These are phyloP conservation scores for Ananas comosus DNA, from an alignment of 176 grass and related monocot genomes.

Conservation along the genomic window DNA sequence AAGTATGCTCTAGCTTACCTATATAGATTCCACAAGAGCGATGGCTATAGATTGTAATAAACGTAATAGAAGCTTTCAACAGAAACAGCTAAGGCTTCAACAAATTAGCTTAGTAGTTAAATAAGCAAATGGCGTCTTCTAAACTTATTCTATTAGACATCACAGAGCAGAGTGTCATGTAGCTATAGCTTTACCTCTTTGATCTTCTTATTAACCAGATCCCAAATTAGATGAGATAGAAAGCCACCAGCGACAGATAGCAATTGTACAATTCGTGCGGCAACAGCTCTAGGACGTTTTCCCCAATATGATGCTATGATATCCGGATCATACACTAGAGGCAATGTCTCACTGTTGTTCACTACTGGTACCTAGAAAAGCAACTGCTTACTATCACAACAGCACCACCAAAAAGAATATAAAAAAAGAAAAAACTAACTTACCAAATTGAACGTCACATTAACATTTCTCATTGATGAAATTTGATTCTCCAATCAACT, in stretches of 20 bases:
- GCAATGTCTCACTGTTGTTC: slow-evolving; percentile 48
- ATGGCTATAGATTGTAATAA: no score
- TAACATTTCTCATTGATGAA: background rate
- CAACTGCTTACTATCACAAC: background rate
- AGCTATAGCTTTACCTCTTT: slow-evolving; percentile 55
- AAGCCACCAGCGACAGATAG: slow-evolving; percentile 89
- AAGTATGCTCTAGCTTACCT: no score
- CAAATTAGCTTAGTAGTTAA: no score
- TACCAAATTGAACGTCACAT: background rate
- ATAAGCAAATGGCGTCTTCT: no score
- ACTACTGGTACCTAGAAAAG: slow-evolving; percentile 42
- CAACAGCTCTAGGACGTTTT: slow-evolving; percentile 55
- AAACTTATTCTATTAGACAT: background rate
- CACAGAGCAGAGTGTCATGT: background rate
- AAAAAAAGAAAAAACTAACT: background rate
- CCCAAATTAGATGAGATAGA: slow-evolving; percentile 66
- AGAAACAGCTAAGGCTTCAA: no score
- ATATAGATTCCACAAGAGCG: no score
- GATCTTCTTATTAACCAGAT: slow-evolving; percentile 68
- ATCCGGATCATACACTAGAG: slow-evolving; percentile 77
- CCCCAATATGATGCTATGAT: slow-evolving; percentile 84
- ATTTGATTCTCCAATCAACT: no score
- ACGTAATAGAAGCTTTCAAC: no score
- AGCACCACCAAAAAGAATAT: background rate
- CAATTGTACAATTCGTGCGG: slow-evolving; percentile 64